Base-by-base conservation (phyloP, 2,329 filamentous ascomycete genomes). In the Laburnicola sp. region DNA sequence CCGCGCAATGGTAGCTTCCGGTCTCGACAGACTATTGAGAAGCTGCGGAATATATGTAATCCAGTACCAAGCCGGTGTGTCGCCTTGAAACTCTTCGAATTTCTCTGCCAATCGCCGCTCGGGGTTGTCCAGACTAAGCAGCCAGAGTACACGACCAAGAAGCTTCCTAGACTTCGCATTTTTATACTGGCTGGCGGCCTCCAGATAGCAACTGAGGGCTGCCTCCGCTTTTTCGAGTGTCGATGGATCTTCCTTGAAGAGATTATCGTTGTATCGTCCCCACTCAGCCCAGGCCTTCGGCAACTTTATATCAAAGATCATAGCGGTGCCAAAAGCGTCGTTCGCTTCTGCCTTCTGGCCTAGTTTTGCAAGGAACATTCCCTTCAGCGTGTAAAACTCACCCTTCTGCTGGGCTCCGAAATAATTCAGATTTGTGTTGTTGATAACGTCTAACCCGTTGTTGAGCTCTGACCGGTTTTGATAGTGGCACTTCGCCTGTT, bases 201-300 rank as follows among this genome's bases (percentile, higher is more conserved):
- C 94, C 22, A 99, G 80, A 68, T 99, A 99, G 61, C 93, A 97
- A 51, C 91, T 97, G 21, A 99, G 83, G 0, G 95, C 94, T 69
- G 96, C 94, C 59, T 90, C 87, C 4, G 93, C 95, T 54, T 89
- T 85, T 55, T 87, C 88, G 48, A 96, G 80, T 66, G 96, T 89
- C 3, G 81, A 78, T 0, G 92, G 88, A 58, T 96, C 89, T 47
- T 91, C 88, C 76, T 96, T 97, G 80, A 97, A 99, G 49, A 94
- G 87, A 62, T 91, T 86, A 71, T 99, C 94, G 66, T 96, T 97
- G 80, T 96, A 99, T 67, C 96, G 91, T 44, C 94, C 94, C 94
- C 94, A 99, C 76, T 99, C 94, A 11, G 94, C 93, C 94, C 94
- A 99, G 2, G 94, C 94, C 75, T 99, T 99, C 3, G 94, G 89